These are phyloP conservation scores for Aureobasidium mangrovei DNA, from an alignment of 2,329 filamentous ascomycete species.

Conservation along the genomic window DNA sequence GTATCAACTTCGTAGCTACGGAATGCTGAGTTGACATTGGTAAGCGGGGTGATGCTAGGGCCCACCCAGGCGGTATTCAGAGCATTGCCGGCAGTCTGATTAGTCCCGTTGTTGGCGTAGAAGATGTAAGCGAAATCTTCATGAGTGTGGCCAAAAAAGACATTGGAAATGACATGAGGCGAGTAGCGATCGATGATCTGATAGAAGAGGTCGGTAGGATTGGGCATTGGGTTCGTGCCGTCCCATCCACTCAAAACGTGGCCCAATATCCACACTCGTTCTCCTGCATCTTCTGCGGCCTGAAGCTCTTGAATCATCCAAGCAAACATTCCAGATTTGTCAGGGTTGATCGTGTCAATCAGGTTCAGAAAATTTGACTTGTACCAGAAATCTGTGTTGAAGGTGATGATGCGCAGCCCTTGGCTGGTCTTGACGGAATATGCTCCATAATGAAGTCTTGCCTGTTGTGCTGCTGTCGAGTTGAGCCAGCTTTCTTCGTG, in stretches of 20 bases:
- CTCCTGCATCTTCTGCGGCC: slow-evolving; percentile 42
- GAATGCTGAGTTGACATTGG: slow-evolving; percentile 46
- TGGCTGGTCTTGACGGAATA: slow-evolving; percentile 48
- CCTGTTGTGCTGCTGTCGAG: slow-evolving; percentile 36
- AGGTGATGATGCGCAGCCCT: slow-evolving; percentile 43
- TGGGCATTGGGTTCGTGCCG: slow-evolving; percentile 41
- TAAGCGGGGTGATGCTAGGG: slow-evolving; percentile 45
- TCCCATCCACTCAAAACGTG: slow-evolving; percentile 50
- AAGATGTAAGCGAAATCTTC: slow-evolving; percentile 48
- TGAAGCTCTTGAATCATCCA: slow-evolving; percentile 47
- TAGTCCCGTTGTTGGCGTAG: slow-evolving; percentile 45
- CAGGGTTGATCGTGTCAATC: slow-evolving; percentile 45
- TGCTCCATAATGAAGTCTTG: slow-evolving; percentile 46
- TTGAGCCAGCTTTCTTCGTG: slow-evolving; percentile 49
- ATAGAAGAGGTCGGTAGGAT: slow-evolving; percentile 47
- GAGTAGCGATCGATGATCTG: slow-evolving; percentile 47
- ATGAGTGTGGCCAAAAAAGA: slow-evolving; percentile 49
- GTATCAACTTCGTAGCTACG: slow-evolving; percentile 49
- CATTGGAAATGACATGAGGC: slow-evolving; percentile 46
- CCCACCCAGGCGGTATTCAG: slow-evolving; percentile 45
- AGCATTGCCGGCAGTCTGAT: slow-evolving; percentile 32
- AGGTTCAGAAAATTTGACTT: slow-evolving; percentile 39
- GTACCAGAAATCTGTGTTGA: slow-evolving; percentile 47
- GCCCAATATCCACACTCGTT: slow-evolving; percentile 47
- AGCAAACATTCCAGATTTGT: slow-evolving; percentile 40